A percentile compares a stretch with the other conserved stretches of the same genome.
phyloP scores from a whole-genome alignment of 441 rosid species.

The Populus hybrid region DNA sequence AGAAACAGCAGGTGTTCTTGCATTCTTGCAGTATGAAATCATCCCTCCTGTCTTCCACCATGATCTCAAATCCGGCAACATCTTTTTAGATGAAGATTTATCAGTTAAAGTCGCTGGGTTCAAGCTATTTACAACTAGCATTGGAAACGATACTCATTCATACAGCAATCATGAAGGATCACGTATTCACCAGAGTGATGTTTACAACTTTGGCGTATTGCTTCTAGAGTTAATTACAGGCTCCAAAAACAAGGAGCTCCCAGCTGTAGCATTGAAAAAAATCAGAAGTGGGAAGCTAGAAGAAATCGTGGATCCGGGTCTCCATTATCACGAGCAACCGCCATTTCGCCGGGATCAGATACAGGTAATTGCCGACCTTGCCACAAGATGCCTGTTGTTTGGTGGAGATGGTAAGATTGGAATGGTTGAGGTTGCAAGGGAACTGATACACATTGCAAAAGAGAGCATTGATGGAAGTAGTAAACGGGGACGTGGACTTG shows the following conservation, averaged over 20 bases:
- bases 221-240: conserved; percentile 74
- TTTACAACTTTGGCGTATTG: conserved; percentile 60
- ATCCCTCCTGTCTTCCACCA: conserved; percentile 63
- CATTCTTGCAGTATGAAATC: conserved; percentile 57
- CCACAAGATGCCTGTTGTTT: conserved; percentile 64
- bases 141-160: conserved; percentile 19
- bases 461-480: conserved; percentile 5
- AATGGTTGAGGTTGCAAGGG: conserved; percentile 69
- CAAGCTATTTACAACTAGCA: conserved; percentile 34
- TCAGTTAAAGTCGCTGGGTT: conserved; percentile 67
- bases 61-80: conserved; percentile 47
- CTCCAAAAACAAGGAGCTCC: conserved; percentile 33
- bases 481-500: too few species aligned
- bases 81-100: conserved; percentile 55
- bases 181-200: conserved; percentile 31
- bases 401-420: conserved; percentile 76
- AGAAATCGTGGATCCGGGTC: conserved; percentile 62
- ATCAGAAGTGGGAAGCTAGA: conserved; percentile 57
- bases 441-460: conserved; percentile 51
- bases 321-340: conserved; percentile 66
- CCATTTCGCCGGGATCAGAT: conserved; percentile 50
- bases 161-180: conserved; percentile 11
- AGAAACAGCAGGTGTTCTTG: conserved; percentile 60
- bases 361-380: conserved; percentile 65
- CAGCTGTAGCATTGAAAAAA: conserved; percentile 48